Base-by-base conservation (phyloP, 768 basidiomycete species). In the Calocera viscosa region DNA sequence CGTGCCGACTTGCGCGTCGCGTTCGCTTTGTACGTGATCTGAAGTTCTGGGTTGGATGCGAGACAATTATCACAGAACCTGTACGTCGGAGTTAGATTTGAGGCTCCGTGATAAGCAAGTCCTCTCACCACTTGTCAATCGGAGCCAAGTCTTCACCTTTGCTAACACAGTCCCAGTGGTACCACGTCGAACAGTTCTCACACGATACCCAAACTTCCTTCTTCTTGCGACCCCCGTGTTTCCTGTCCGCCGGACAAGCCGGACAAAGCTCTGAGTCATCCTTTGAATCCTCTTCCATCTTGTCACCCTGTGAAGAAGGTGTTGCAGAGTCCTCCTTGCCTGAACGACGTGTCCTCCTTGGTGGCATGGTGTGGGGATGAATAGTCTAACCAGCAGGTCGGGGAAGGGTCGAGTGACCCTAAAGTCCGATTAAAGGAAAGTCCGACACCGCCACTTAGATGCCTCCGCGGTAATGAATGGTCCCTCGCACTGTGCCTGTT, bases 131-230 rank as follows among this genome's bases (percentile, higher is more conserved):
- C 80, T 88, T 91, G 74, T 90, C 88, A 67, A 92, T 83, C 16
- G 80, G 79, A 38, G 85, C 84, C 12, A 87, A 79, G 68, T 86
- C 85, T 40, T 80, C 81, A 16, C 83, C 83, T 49, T 85, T 82
- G 28, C 88, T 87, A 16, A 83, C 87, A 75, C 90, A 91, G 67
- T 82, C 79, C 88, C 89, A 92, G 73, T 91, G 89, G 74, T 85
- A 91, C 90, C 89, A 91, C 33, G 78, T 82, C 76, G 86, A 87
- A 79, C 89, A 91, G 24, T 82, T 81, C 72, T 91, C 90, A 74
- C 91, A 94, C 69, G 85, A 78, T 66, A 93, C 85, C 91, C 91
- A 94, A 71, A 79, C 84, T 69, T 90, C 88, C 74, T 87, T 86
- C 69, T 84, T 82, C 64, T 66, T 49, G 16, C 11, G 53, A 11